Evolutionary conservation across 352 stramenopile species (phyloP), one percentile per base, ranked within the genome.

Genomic region (Aphanomyces invadans): DNA sequence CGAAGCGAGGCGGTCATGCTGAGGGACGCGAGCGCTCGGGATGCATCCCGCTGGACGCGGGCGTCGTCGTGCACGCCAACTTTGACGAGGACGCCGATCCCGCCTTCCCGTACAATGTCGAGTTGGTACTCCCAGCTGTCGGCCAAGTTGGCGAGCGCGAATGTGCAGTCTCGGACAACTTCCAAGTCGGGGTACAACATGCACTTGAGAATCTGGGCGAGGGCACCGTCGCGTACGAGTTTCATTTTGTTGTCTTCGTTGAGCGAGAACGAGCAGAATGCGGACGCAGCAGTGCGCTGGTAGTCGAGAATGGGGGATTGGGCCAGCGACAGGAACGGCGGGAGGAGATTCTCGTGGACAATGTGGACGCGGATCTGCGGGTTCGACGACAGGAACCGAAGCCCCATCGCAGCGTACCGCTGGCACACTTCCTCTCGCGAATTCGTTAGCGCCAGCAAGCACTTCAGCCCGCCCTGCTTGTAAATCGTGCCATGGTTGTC

Each of bases 161-260:
- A 98, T 1, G 92, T 76, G 46, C 92, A 95, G 68, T 98, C 89
- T 65, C 93, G 84, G 45, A 86, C 82, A 33, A 98, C 90, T 70
- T 96, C 81, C 12, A 98, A 74, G 73, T 99, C 95, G 11, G 89
- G 71, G 69, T 93, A 95, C 7, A 87, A 73, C 59, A 90, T 96
- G 64, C 95, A 95, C 33, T 79, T 72, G 5, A 99, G 78, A 39
- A 98, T 93, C 63, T 96, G 81, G 15, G 76, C 68, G 55, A 98
- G 77, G 9, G 84, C 94, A 28, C 89, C 91, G 65, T 97, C 87
- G 46, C 87, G 88, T 29, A 98, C 86, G n/a, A 99, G 80, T 71
- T 97, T 92, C 29, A 92, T 74, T 59, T 97, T 96, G 71, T 97
- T 98, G 68, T 96, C 88, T 72, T 98, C 84, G 60, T 97, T 95